These are phyloP conservation scores for Pulveroboletus ravenelii DNA, from an alignment of 768 basidiomycete species.

Conservation along the genomic window DNA sequence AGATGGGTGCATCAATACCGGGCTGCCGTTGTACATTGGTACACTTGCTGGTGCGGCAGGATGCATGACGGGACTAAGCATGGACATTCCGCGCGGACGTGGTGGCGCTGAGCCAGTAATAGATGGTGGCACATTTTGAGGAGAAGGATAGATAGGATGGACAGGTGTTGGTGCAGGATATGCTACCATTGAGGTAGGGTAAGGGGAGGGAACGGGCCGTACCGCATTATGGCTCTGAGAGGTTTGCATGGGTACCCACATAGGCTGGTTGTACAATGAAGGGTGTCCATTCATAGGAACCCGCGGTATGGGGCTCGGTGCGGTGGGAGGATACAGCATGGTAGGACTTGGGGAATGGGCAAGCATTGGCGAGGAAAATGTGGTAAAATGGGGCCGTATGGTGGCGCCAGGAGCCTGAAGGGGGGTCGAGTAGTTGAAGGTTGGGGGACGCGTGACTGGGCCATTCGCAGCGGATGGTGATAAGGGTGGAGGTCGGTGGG, in stretches of 20 bases:
- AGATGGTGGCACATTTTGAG: conserved; percentile 34
- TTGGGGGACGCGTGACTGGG: conserved; percentile 24
- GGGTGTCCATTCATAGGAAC: conserved; percentile 61
- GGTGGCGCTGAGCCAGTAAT: conserved; percentile 28
- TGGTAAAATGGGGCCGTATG: conserved; percentile 52
- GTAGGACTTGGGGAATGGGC: conserved; percentile 65
- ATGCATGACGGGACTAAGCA: conserved; percentile 72
- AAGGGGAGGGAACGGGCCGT: conserved; percentile 55
- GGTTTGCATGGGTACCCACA: conserved; percentile 58
- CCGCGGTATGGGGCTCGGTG: conserved; percentile 61
- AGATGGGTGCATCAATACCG: conserved; percentile 57
- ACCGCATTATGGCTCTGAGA: conserved; percentile 50
- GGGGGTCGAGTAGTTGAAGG: conserved; percentile 33
- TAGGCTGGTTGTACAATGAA: conserved; percentile 53
- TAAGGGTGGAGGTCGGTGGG: conserved; percentile 44
- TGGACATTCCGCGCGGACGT: conserved; percentile 49
- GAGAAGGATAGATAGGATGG: conserved; percentile 44
- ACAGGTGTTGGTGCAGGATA: conserved; percentile 53
- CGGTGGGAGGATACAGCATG: conserved; percentile 61
- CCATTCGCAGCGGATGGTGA: conserved; percentile 45
- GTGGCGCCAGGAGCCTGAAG: conserved; percentile 41
- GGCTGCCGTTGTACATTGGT: conserved; percentile 63
- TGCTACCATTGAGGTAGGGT: conserved; percentile 58
- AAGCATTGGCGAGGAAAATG: conserved; percentile 68
- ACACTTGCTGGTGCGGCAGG: conserved; percentile 42